A percentile compares a stretch with the other conserved stretches of the same genome.
These are phyloP conservation scores for Orbilia ellipsospora DNA, from an alignment of 2,329 filamentous ascomycete genomes.

Conservation along the genomic window DNA sequence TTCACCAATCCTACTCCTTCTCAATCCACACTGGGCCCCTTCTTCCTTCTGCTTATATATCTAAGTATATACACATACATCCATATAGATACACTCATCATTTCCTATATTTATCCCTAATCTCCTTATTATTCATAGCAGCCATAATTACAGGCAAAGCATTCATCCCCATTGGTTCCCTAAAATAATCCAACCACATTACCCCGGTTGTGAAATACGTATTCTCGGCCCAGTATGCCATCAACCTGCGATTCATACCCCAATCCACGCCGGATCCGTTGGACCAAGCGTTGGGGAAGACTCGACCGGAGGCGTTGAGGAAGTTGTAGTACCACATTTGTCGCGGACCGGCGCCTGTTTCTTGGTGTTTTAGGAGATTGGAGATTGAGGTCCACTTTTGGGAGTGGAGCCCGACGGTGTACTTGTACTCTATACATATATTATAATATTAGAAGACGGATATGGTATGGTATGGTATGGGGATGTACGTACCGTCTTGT, in stretches of 20 bases:
- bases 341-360: not conserved
- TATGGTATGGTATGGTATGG: not conserved
- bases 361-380: not conserved
- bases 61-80: too few relatives aligned
- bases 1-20: too few relatives aligned
- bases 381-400: not conserved
- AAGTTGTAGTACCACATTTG: constrained; percentile 10
- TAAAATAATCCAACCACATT: constrained; percentile 3
- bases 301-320: constrained; percentile 5
- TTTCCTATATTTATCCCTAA: too few relatives aligned
- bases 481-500: not conserved
- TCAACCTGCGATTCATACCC: constrained; percentile 7
- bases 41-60: too few relatives aligned
- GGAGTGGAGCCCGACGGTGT: not conserved
- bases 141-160: constrained; percentile 6
- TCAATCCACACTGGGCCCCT: too few relatives aligned
- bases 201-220: not conserved
- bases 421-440: not conserved
- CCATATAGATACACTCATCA: too few relatives aligned
- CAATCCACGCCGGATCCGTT: constrained; percentile 2
- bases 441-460: not conserved
- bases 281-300: not conserved
- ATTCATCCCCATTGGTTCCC: constrained; percentile 2
- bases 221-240: constrained; percentile 9
- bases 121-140: not conserved